phyloP scores from a whole-genome alignment of 306 rosid genomes.

The Dryas alaskensis region DNA sequence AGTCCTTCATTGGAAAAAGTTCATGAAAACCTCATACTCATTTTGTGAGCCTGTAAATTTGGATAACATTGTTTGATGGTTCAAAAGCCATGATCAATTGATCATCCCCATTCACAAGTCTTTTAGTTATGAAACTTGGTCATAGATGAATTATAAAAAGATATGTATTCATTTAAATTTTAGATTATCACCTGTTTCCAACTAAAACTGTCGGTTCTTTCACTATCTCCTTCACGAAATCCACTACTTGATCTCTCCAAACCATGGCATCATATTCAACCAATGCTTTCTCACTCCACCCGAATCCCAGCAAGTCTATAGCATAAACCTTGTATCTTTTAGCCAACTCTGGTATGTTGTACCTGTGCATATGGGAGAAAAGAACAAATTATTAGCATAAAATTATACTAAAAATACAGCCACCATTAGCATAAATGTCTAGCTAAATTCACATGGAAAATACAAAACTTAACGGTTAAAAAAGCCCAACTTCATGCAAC shows the following conservation, averaged over 20 bases:
- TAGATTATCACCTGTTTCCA: slow-evolving; percentile 65
- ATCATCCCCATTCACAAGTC: background rate
- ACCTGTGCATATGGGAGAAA: slow-evolving; percentile 42
- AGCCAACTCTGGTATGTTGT: slow-evolving; percentile 89
- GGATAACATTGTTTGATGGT: background rate
- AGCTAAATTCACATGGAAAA: background rate
- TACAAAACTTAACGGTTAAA: background rate
- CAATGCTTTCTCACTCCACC: slow-evolving; percentile 98
- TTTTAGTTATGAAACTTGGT: background rate
- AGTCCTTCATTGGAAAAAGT: background rate
- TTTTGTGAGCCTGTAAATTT: background rate
- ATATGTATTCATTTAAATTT: background rate
- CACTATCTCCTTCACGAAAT: slow-evolving; percentile 85
- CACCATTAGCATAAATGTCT: background rate
- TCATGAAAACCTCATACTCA: background rate
- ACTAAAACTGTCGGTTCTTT: slow-evolving; percentile 82
- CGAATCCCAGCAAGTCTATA: slow-evolving; percentile 89
- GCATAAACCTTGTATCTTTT: slow-evolving; percentile 86
- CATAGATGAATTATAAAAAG: background rate
- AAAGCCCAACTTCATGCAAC: background rate
- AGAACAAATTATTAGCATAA: background rate
- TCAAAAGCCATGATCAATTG: background rate
- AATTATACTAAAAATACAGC: background rate
- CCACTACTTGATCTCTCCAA: slow-evolving; percentile 88
- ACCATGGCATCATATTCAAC: slow-evolving; percentile 89